Evolutionary conservation across 2,329 filamentous ascomycete species (phyloP), one percentile per base, ranked within the genome.

Genomic region (Dendryphion nanum): DNA sequence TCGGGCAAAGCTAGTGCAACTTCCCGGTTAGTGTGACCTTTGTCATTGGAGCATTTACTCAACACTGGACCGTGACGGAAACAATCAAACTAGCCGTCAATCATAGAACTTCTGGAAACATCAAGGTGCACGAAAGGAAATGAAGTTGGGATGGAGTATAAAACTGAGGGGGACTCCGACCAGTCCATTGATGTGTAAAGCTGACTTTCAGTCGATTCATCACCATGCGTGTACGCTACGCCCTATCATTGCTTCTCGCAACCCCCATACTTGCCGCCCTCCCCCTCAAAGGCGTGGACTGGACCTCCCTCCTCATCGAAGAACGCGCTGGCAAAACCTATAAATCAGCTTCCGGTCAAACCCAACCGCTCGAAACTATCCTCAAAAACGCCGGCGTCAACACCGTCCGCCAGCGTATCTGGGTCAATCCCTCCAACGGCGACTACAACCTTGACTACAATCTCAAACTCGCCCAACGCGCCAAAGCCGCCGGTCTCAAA

Each of bases 361-460:
- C 66, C 0, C 68, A 79, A 41, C 63, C 78, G 0, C 69, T 88
- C 1, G 84, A 88, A 53, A 71, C 66, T 2, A 86, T 87, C 37
- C 66, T 87, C 3, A 75, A 71, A 3, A 67, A 66, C 8, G 77
- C 72, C 18, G 84, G 83, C 12, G 77, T 85, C 49, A 87, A 86
- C 61, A 83, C 79, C 0, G 78, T 86, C 31, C 78, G 83, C 14
- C 83, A 88, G 59, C 74, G 85, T 18, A 63, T 88, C 30, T 88
- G 83, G 84, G 83, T 87, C 17, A 84, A 83, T 50, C 61, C 61
- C 0, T 50, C 74, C 8, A 74, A 78, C 48, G 81, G 82, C 31
- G 72, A 75, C 48, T 88, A 88, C 61, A 77, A 84, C 60, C 71
- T 87, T 29, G 77, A 77, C 41, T 88, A 88, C 65, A 87, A 86